Evolutionary conservation across 1,284 basidiomycete genomes (phyloP), one percentile per base, ranked within the genome.

Genomic region (Chalciporus sp.): DNA sequence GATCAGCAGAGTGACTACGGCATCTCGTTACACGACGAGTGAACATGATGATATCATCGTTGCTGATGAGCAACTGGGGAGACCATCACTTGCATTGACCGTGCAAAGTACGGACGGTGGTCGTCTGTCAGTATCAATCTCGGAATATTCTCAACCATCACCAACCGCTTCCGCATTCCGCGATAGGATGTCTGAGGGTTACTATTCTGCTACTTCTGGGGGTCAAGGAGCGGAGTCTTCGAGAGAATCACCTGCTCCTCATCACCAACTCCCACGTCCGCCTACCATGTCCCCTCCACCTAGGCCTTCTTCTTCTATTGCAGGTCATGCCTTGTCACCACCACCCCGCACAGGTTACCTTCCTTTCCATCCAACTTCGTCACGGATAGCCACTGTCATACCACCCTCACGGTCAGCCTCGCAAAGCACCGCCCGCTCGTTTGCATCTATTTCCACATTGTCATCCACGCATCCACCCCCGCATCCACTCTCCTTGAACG

Each of bases 101-200:
- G 40, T 70, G 8, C 58, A 54, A 19, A 67, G 61, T 49, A 69
- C 60, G 52, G 68, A 60, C 56, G 74, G 66, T 56, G 74, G 66
- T 29, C 68, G 74, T 33, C 75, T 72, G 12, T 85, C 85, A n/a
- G 59, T 82, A 28, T 85, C 85, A 17, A 60, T 82, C 28, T 85
- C 83, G 7, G 79, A 83, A 49, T 84, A 84, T 64, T 75, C 76
- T 14, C 72, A 74, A 47, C 72, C 79, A 4, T 90, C 87, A 4
- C 88, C 88, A 1, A 86, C 87, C 1, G 82, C 78, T 14, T 89
- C 87, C 23, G 85, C 84, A 12, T 90, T 90, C 70, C 81, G 82
- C 29, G 86, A 88, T 58, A 61, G 68, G 45, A 68, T 58, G 56
- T 64, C 67, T 5, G 66, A 69, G 28, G 65, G 57, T 41, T 72